Evolutionary conservation across 306 rosid species (phyloP).

Genomic region (Mucuna pruriens): DNA sequence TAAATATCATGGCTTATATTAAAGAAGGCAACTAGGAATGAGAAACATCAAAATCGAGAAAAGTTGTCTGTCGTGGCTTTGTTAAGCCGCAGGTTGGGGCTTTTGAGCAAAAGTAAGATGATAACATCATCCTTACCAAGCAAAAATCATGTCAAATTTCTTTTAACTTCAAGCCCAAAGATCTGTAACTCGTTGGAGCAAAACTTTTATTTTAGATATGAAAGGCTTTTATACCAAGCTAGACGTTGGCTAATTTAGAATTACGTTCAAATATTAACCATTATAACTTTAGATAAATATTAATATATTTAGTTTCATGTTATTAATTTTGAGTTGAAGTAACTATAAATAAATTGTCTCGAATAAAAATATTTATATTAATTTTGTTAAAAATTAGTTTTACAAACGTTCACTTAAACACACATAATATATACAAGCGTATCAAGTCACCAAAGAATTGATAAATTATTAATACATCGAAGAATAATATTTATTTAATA

Average conservation of each 20-base stretch:
- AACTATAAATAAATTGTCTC: too few relatives aligned
- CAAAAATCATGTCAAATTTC: not conserved
- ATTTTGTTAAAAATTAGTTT: too few relatives aligned
- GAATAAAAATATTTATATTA: too few relatives aligned
- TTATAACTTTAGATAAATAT: too few relatives aligned
- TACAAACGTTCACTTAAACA: too few relatives aligned
- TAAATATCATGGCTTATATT: too few relatives aligned
- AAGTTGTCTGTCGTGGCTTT: constrained; percentile 2
- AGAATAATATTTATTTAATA: too few relatives aligned
- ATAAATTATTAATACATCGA: too few relatives aligned
- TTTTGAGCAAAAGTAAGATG: not conserved
- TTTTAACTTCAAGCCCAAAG: not conserved
- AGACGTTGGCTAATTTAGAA: too few relatives aligned
- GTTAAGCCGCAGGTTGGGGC: constrained; percentile 21
- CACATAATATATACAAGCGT: not conserved
- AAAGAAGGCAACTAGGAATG: not conserved
- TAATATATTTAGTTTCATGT: too few relatives aligned
- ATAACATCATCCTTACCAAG: not conserved
- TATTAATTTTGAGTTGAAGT: too few relatives aligned
- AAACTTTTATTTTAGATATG: not conserved
- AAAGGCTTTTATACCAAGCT: not conserved
- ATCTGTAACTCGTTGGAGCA: not conserved
- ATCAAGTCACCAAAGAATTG: not conserved
- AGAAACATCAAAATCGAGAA: not conserved
- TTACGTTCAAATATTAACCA: too few relatives aligned